Conservation (phyloP, 495 filamentous ascomycete species). For the Neurospora sp. region DNA sequence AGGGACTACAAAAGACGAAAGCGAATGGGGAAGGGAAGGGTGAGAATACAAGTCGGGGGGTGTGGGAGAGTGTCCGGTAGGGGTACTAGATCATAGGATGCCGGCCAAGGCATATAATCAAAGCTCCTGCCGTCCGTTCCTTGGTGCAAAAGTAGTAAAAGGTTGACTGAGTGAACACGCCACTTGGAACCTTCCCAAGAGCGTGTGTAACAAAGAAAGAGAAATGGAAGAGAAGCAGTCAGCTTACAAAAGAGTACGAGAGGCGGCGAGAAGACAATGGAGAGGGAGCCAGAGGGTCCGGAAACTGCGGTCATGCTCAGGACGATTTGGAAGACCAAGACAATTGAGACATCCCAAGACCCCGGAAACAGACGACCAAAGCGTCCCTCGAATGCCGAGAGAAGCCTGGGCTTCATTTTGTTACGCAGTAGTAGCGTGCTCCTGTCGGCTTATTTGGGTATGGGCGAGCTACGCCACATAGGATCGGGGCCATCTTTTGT, state of each 20-base stretch:
- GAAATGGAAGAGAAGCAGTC: neutral
- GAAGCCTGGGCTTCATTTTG: neutral
- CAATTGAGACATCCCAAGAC: neutral
- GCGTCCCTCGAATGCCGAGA: neutral
- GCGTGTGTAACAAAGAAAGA: neutral
- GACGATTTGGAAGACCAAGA: neutral
- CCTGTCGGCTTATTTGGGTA: neutral
- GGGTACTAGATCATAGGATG: neutral
- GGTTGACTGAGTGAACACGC: neutral
- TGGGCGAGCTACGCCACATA: neutral
- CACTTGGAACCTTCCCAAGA: neutral
- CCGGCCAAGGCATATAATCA: neutral
- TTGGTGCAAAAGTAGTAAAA: neutral
- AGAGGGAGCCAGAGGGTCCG: neutral
- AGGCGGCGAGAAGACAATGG: neutral
- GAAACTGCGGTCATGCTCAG: neutral
- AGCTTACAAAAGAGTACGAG: neutral
- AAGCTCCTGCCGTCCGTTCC: neutral
- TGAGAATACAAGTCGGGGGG: neutral
- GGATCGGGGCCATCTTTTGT: neutral
- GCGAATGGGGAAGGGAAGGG: neutral
- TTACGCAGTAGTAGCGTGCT: neutral
- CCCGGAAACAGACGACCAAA: neutral
- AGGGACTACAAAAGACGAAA: neutral
- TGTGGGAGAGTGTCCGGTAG: neutral